Evolutionary conservation across 352 stramenopile species (phyloP), one percentile per base, ranked within the genome.

Genomic region (Globisporangium yorkense): DNA sequence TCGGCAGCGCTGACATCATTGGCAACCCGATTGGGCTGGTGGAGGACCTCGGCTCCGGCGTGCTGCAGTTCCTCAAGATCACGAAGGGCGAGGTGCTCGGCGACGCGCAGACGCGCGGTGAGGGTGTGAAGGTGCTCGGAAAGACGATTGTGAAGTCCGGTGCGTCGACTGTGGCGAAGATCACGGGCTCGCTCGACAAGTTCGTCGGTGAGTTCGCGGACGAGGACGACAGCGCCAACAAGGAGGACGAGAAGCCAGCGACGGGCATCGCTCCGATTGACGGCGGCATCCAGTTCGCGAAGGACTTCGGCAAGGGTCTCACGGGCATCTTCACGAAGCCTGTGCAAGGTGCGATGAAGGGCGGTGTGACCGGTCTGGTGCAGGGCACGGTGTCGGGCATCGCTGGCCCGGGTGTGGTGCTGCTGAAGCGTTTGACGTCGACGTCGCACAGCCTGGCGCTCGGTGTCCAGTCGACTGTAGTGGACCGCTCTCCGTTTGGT

Each of bases 11-110:
- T 21, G 85, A 95, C 61, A 92, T 95, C 37, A 90, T 95, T 31
- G 85, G 85, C 21, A 89, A 95, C 56, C 85, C 85, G 4, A 90
- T 95, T 18, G 85, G 85, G n/a, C 63, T 95, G 27, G 85, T 95
- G 1, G 85, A 92, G 61, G 85, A 95, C 55, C 70, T 95, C 33
- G 85, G 85, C 4, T 92, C 81, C n/a, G 85, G 85, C 45, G 80
- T 95, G 12, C 75, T 93, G 4, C 82, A 92, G 46, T 95, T 95
- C 57, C 51, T 95, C 29, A 95, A 93, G 65, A 91, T 95, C 56
- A 95, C 85, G n/a, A 92, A 89, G 64, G 81, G 84, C 29, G 85
- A 95, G 51, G 57, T 95, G 12, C 70, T 76, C n/a, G 85, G 85
- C 3, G 83, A 91, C 54, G 76, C 83, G 9, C 80, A 95, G 48